A percentile compares a stretch with the other conserved stretches of the same genome.
Conservation (phyloP, 2,329 filamentous ascomycete genomes). For the Exserohilum rostratum region DNA sequence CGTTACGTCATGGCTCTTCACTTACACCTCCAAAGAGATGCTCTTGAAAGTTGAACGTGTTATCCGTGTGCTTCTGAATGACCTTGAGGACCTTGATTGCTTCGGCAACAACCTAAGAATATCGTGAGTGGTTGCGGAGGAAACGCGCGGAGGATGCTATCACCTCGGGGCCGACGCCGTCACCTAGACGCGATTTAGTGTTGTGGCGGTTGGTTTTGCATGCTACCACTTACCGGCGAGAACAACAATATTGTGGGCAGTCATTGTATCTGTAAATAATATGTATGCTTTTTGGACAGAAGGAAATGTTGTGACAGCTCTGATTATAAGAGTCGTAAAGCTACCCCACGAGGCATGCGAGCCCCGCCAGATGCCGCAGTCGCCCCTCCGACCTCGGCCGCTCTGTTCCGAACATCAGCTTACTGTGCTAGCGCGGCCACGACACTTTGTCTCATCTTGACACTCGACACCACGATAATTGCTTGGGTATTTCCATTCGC, state of each 20-base stretch:
- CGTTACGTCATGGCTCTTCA: constrained; percentile 28
- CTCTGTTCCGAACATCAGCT: constrained; percentile 2
- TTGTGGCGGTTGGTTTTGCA: not conserved
- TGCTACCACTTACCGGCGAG: constrained; percentile 44
- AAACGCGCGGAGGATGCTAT: constrained; percentile 10
- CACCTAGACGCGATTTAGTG: constrained; percentile 40
- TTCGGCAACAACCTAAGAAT: constrained; percentile 74
- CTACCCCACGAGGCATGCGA: constrained; percentile 9
- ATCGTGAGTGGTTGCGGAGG: constrained; percentile 23
- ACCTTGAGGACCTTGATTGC: constrained; percentile 84
- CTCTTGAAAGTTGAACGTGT: constrained; percentile 87
- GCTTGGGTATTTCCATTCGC: not conserved
- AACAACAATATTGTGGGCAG: constrained; percentile 51
- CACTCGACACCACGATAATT: not conserved
- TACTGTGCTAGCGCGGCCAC: not conserved
- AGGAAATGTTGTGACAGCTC: not conserved
- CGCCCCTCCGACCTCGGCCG: constrained; percentile 13
- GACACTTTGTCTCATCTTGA: constrained; percentile 1
- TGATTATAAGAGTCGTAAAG: constrained; percentile 8
- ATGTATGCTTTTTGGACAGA: not conserved
- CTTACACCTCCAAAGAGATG: constrained; percentile 91
- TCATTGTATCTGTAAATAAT: constrained; percentile 31
- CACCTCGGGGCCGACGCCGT: constrained; percentile 52
- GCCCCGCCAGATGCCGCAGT: constrained; percentile 8
- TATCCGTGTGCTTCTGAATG: constrained; percentile 74